A percentile compares a stretch with the other conserved stretches of the same genome.
Evolutionary conservation across 805 yeast species (phyloP).

Genomic region (Candida ipomoeae): DNA sequence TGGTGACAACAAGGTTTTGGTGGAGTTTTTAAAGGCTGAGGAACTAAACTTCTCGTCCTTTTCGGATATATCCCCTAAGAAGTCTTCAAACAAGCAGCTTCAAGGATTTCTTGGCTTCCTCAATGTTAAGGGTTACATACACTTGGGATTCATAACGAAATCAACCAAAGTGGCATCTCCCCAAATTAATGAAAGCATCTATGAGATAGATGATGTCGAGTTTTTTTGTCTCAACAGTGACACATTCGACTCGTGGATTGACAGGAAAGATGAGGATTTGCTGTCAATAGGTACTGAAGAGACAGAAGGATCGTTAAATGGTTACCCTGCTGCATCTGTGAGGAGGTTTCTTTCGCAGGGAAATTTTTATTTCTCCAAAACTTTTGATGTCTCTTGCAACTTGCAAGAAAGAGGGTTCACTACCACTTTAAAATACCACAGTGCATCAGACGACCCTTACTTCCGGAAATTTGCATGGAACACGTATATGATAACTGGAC

Average conservation of each 20-base stretch:
- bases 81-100: conserved; percentile 25
- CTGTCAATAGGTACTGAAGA: conserved; percentile 14
- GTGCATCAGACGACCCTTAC: conserved; percentile 31
- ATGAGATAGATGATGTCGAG: conserved; percentile 54
- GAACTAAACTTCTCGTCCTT: conserved; percentile 37
- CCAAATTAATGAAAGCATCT: conserved; percentile 48
- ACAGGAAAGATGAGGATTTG: conserved; percentile 13
- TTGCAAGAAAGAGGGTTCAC: conserved; percentile 42
- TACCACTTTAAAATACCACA: conserved; percentile 22
- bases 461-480: conserved; percentile 51
- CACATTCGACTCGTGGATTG: conserved; percentile 43
- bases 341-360: conserved; percentile 43
- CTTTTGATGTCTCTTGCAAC: conserved; percentile 44
- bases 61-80: conserved; percentile 39
- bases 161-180: conserved; percentile 57
- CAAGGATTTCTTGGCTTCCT: conserved; percentile 63
- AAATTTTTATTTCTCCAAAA: conserved; percentile 44
- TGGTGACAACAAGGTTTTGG: conserved; percentile 35
- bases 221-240: conserved; percentile 61
- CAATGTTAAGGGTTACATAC: conserved; percentile 49
- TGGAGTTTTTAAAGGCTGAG: conserved; percentile 49
- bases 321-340: conserved; percentile 43
- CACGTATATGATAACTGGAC: conserved; percentile 40
- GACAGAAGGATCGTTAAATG: conserved; percentile 13
- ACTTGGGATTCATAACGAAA: conserved; percentile 55